phyloP scores from a whole-genome alignment of 257 asterid genomes.

The Solanum dulcamara region DNA sequence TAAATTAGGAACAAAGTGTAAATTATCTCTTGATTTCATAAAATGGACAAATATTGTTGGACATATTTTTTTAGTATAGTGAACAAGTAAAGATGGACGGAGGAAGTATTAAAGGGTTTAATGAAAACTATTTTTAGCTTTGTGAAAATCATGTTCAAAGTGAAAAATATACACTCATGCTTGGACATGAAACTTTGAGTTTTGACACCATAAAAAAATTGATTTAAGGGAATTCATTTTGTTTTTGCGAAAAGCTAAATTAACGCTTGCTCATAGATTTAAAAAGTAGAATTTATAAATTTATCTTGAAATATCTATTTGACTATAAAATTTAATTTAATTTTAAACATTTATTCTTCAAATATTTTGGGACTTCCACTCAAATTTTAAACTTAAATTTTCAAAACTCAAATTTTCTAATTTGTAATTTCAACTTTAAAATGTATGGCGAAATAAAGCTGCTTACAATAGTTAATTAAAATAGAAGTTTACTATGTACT shows the following conservation, averaged over 20 bases:
- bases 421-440: not conserved
- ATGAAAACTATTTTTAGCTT: no score
- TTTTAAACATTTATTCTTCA: not conserved
- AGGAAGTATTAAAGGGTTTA: no score
- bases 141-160: no score
- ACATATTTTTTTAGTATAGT: no score
- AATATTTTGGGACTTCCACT: not conserved
- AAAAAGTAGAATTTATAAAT: no score
- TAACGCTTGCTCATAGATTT: not conserved
- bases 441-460: not conserved
- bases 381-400: no score
- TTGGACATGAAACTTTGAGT: not conserved
- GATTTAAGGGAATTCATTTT: not conserved
- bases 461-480: not conserved
- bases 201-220: not conserved
- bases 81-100: no score
- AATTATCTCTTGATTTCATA: no score
- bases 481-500: not conserved
- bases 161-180: no score
- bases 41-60: no score
- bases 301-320: not conserved
- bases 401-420: no score
- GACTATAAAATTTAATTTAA: not conserved
- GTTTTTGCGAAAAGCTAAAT: not conserved
- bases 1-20: no score